Evolutionary conservation across 352 stramenopile genomes (phyloP).

Genomic region (Thraustochytrium striatum): DNA sequence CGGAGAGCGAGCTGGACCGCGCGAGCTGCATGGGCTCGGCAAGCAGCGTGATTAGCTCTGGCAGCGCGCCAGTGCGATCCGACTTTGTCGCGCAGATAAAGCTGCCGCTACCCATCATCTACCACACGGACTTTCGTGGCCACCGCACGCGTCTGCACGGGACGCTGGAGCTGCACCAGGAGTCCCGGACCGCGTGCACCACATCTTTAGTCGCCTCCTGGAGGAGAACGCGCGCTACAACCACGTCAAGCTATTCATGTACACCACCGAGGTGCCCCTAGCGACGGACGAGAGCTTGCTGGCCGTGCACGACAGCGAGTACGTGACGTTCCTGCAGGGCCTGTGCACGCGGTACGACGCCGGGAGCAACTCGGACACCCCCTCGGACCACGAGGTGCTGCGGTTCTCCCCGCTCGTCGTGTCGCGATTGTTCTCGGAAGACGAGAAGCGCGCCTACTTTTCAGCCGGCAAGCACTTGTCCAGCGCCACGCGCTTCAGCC

Average conservation of each 20-base stretch:
- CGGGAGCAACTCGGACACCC: not conserved
- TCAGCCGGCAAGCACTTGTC: conserved; percentile 17
- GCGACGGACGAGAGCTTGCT: conserved; percentile 20
- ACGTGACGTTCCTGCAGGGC: conserved; percentile 37
- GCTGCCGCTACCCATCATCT: conserved; percentile 19
- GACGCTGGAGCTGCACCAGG: conserved; percentile 38
- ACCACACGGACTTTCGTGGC: conserved; percentile 23
- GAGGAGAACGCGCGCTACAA: conserved; percentile 18
- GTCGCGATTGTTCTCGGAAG: conserved; percentile 26
- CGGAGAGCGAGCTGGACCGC: conserved; percentile 28
- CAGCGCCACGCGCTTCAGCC: conserved; percentile 19
- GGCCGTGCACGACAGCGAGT: conserved; percentile 22
- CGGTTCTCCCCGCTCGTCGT: conserved; percentile 38
- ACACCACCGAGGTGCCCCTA: conserved; percentile 27
- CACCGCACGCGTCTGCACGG: conserved; percentile 31
- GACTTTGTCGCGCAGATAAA: conserved; percentile 1
- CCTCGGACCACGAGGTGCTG: conserved; percentile 29
- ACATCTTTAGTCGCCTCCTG: conserved; percentile 25
- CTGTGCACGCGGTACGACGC: conserved; percentile 28
- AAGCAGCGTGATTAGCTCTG: conserved; percentile 1
- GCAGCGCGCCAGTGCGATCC: not conserved
- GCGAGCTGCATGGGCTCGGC: conserved; percentile 35
- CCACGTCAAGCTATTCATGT: not conserved
- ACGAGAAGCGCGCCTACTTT: conserved; percentile 26
- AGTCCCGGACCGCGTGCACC: conserved; percentile 30